Evolutionary conservation across 306 rosid species (phyloP).

Genomic region (Sesbania bispinosa): DNA sequence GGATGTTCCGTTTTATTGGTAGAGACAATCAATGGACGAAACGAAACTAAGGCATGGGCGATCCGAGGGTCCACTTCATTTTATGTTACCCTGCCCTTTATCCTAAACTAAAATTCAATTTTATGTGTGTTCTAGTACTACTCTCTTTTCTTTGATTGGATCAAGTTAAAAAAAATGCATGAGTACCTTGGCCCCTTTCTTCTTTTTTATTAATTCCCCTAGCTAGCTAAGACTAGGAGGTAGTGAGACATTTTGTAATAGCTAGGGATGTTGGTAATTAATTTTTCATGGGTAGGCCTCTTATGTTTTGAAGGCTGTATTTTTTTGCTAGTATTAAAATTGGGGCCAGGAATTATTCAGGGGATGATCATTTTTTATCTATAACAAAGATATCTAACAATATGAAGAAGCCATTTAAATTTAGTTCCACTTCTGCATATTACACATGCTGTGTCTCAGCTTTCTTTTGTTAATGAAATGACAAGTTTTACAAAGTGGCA

Average conservation of each 20-base stretch:
- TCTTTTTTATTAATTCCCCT: too few species aligned
- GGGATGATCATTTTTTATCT: not conserved
- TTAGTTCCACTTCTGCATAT: slow-evolving; percentile 12
- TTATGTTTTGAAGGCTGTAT: too few species aligned
- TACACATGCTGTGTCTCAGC: slow-evolving; percentile 40
- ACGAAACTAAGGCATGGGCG: slow-evolving; percentile 1
- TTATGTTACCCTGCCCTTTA: not conserved
- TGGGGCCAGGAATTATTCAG: not conserved
- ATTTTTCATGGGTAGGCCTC: too few species aligned
- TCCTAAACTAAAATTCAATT: not conserved
- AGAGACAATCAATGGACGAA: slow-evolving; percentile 23
- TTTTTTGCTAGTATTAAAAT: slow-evolving; percentile 12
- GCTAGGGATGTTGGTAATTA: too few species aligned
- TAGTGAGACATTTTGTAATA: too few species aligned
- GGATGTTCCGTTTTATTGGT: slow-evolving; percentile 35
- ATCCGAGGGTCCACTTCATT: slow-evolving; percentile 31
- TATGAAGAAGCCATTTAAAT: slow-evolving; percentile 5
- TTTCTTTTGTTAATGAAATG: slow-evolving; percentile 23
- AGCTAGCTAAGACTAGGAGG: too few species aligned
- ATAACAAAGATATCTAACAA: not conserved
- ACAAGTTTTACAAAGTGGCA: slow-evolving; percentile 26
- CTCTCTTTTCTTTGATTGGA: not conserved
- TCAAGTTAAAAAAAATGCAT: too few species aligned
- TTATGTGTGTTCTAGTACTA: not conserved
- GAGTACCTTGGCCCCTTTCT: too few species aligned